Percentiles rank a stretch among this genome's conserved stretches.
Evolutionary conservation across 352 stramenopile genomes (phyloP).

Genomic region (Pythium sukuiense): DNA sequence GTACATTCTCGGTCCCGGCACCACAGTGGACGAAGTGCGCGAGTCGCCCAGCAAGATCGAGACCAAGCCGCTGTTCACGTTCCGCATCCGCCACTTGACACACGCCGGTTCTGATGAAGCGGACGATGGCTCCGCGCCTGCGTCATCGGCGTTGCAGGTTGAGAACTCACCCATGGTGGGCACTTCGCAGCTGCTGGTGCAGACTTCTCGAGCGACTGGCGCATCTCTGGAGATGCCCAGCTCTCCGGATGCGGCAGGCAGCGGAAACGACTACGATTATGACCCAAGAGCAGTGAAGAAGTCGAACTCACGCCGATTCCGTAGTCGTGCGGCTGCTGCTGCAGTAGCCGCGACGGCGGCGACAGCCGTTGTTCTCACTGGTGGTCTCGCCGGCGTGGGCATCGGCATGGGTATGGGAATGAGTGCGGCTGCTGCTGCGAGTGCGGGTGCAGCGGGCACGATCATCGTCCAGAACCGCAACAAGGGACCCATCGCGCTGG

Average conservation of each 20-base stretch:
- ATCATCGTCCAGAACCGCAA: slow-evolving; percentile 74
- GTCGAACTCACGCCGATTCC: slow-evolving; percentile 52
- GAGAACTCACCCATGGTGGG: slow-evolving; percentile 36
- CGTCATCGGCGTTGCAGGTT: slow-evolving; percentile 11
- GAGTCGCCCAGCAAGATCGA: slow-evolving; percentile 87
- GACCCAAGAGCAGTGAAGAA: slow-evolving; percentile 51
- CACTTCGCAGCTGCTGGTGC: slow-evolving; percentile 22
- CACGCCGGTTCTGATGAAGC: slow-evolving; percentile 49
- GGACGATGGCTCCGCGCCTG: slow-evolving; percentile 32
- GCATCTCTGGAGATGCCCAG: slow-evolving; percentile 23
- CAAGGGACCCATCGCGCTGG: slow-evolving; percentile 71
- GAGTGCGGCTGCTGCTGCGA: slow-evolving; percentile 72
- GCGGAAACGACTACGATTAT: slow-evolving; percentile 46
- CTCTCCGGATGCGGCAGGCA: slow-evolving; percentile 26
- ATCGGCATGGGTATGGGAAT: slow-evolving; percentile 84
- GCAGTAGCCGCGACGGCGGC: slow-evolving; percentile 73
- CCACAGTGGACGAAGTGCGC: slow-evolving; percentile 81
- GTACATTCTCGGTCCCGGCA: slow-evolving; percentile 78
- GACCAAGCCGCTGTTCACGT: slow-evolving; percentile 85
- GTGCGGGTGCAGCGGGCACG: slow-evolving; percentile 63
- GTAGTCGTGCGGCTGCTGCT: slow-evolving; percentile 57
- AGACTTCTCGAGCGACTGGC: slow-evolving; percentile 21
- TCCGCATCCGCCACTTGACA: slow-evolving; percentile 69
- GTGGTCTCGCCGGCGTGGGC: slow-evolving; percentile 70
- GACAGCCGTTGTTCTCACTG: slow-evolving; percentile 77